Percentiles rank a stretch among this genome's conserved stretches.
These are phyloP conservation scores for Saccharomycopsis sp. DNA, from an alignment of 805 yeast species.

Conservation along the genomic window DNA sequence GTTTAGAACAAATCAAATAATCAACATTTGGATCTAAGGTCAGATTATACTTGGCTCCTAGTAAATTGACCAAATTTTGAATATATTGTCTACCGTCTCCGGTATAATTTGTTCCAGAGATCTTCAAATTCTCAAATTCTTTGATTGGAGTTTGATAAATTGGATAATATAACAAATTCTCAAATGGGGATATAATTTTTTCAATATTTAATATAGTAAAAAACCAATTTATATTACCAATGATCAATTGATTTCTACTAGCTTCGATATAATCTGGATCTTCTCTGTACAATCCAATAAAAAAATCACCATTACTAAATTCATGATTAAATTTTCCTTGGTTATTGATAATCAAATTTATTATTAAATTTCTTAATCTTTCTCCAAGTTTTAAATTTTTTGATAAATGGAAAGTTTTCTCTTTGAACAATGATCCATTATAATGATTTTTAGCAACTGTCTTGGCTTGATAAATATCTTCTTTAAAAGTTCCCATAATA, in stretches of 20 bases:
- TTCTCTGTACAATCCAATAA: slow-evolving; percentile 50
- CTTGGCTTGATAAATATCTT: neutral
- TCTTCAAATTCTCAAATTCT: slow-evolving; percentile 41
- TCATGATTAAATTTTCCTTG: slow-evolving; percentile 41
- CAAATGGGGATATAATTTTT: slow-evolving; percentile 41
- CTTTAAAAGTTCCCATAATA: neutral
- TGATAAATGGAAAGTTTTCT: slow-evolving; percentile 35
- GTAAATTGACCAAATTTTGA: slow-evolving; percentile 44
- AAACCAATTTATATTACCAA: slow-evolving; percentile 72
- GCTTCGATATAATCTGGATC: slow-evolving; percentile 48
- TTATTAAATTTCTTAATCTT: slow-evolving; percentile 30
- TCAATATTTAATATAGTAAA: slow-evolving; percentile 50
- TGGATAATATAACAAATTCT: slow-evolving; percentile 63
- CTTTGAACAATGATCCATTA: neutral
- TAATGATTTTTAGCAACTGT: neutral
- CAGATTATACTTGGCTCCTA: slow-evolving; percentile 74
- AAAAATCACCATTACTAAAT: slow-evolving; percentile 26
- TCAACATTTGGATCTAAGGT: slow-evolving; percentile 55
- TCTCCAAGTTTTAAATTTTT: slow-evolving; percentile 46
- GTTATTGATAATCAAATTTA: slow-evolving; percentile 33
- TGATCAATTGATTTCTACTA: slow-evolving; percentile 28
- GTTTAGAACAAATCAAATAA: slow-evolving; percentile 57
- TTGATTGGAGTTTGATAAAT: slow-evolving; percentile 37
- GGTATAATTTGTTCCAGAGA: slow-evolving; percentile 69
- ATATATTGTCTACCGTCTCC: slow-evolving; percentile 79